Percentiles rank a stretch among this genome's conserved stretches.
These are phyloP conservation scores for Mycena vitilis DNA, from an alignment of 768 basidiomycete genomes.

Conservation along the genomic window DNA sequence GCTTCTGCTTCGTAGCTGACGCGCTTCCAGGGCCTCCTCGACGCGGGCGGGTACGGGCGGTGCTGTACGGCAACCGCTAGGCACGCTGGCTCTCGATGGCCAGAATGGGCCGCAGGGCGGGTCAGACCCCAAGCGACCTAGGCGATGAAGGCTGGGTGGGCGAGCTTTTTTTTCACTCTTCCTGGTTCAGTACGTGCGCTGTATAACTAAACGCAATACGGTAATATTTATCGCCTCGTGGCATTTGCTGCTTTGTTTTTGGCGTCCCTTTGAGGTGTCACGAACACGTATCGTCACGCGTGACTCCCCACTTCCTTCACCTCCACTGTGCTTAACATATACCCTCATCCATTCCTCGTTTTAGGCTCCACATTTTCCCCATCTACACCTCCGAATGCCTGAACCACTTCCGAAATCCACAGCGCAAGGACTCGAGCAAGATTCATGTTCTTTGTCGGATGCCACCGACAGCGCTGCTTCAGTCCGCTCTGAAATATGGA, in stretches of 20 bases:
- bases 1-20: not conserved
- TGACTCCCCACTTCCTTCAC: constrained; percentile 1
- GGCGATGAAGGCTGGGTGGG: constrained; percentile 33
- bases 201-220: constrained; percentile 4
- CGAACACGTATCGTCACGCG: constrained; percentile 1
- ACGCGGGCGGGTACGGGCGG: constrained; percentile 38
- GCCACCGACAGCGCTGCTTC: not conserved
- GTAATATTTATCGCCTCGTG: constrained; percentile 6
- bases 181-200: not conserved
- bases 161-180: not conserved
- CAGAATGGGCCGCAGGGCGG: constrained; percentile 41
- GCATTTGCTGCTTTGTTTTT: not conserved
- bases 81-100: constrained; percentile 43
- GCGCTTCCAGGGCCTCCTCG: constrained; percentile 36
- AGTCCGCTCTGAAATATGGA: not conserved
- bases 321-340: not conserved
- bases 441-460: not conserved
- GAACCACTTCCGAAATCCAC: not conserved
- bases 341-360: not conserved
- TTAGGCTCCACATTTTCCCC: not conserved
- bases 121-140: constrained; percentile 59
- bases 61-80: constrained; percentile 36
- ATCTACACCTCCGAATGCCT: constrained; percentile 6
- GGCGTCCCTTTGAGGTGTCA: not conserved
- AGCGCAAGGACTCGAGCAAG: not conserved